These are phyloP conservation scores for Paratinospora sagittata DNA, from an alignment of 164 flowering plant genomes.

Conservation along the genomic window DNA sequence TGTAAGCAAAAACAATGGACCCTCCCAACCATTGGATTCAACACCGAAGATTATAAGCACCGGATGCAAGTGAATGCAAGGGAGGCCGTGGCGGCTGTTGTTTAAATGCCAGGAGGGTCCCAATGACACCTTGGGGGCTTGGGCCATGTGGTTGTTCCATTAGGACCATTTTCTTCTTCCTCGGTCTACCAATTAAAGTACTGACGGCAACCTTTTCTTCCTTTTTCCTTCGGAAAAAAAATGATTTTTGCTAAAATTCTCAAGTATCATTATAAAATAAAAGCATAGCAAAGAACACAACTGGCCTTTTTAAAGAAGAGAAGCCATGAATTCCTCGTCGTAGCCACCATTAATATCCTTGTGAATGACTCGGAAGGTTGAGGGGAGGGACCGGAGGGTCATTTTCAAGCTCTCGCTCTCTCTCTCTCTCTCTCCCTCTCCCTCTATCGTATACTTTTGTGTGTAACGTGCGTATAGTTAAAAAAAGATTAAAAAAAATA, in stretches of 20 bases:
- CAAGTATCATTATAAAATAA: background rate
- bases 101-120: background rate
- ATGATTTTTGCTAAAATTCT: background rate
- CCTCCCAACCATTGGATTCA: background rate
- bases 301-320: background rate
- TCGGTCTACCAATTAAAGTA: background rate
- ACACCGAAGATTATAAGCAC: background rate
- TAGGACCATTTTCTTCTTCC: background rate
- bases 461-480: too few relatives aligned
- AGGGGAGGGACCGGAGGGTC: too few relatives aligned
- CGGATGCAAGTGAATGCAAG: background rate
- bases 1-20: background rate
- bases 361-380: too few relatives aligned
- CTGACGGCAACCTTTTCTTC: background rate
- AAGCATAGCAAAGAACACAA: background rate
- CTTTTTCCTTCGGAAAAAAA: background rate
- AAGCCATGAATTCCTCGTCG: background rate
- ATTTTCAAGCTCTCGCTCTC: too few relatives aligned
- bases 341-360: too few relatives aligned
- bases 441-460: too few relatives aligned
- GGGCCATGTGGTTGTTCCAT: background rate
- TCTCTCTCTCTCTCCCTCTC: too few relatives aligned
- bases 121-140: background rate
- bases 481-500: too few relatives aligned
- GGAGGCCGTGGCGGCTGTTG: background rate